Percentiles rank a stretch among this genome's conserved stretches.
Conservation (phyloP, 352 stramenopile species). For the Labyrinthula sp. region DNA sequence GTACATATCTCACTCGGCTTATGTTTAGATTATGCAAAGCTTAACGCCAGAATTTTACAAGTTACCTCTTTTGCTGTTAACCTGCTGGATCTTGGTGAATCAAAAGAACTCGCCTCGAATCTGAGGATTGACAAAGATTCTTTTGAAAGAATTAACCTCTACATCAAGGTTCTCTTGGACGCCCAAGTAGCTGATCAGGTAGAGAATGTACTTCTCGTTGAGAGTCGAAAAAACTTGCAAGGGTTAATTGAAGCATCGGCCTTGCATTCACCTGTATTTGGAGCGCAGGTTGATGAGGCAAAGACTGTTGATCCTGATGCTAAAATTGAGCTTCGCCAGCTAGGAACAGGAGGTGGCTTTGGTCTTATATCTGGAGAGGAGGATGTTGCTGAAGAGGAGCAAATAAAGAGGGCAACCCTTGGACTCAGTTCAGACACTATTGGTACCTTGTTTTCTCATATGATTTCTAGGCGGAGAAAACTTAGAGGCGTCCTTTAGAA, state of each 20-base stretch:
- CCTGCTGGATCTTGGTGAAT: constrained; percentile 41
- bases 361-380: too few relatives aligned
- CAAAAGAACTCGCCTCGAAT: constrained; percentile 49
- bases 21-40: too few relatives aligned
- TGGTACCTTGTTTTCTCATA: not conserved
- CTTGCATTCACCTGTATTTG: constrained; percentile 7
- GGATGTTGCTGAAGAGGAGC: constrained; percentile 57
- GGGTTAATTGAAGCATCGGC: constrained; percentile 29
- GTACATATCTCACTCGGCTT: too few relatives aligned
- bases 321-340: too few relatives aligned
- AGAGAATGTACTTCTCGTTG: constrained; percentile 32
- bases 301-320: constrained; percentile 41
- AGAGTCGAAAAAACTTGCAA: constrained; percentile 35
- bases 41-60: too few relatives aligned
- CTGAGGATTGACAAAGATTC: constrained; percentile 75
- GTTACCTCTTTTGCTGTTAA: constrained; percentile 47
- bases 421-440: constrained; percentile 3
- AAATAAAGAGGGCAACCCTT: too few relatives aligned
- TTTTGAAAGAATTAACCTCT: constrained; percentile 76
- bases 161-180: constrained; percentile 76
- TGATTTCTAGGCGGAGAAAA: constrained; percentile 13
- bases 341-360: too few relatives aligned
- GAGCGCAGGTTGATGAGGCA: constrained; percentile 21
- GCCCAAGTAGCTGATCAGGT: constrained; percentile 35
- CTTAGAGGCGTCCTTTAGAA: constrained; percentile 29